Base-by-base conservation (phyloP, 495 filamentous ascomycete genomes). In the Bathelium albidoporum region DNA sequence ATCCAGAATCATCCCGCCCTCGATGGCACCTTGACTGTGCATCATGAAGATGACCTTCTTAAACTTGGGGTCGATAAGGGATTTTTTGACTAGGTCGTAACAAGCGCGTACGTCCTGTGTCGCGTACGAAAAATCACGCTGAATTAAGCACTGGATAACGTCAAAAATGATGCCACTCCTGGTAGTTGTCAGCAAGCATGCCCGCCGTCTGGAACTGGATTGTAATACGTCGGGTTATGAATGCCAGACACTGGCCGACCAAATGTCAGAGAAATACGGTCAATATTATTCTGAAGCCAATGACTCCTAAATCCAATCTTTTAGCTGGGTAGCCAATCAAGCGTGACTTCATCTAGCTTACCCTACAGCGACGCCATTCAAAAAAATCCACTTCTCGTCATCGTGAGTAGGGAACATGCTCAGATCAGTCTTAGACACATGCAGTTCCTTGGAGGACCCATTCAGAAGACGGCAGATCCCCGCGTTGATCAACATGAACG, bases 21-120 rank as follows among this genome's bases (percentile, higher is more conserved):
- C 85, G 63, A 95, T 89, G 18, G 83, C 91, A 1, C 91, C 91
- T 71, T 95, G 90, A 22, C 85, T 89, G 71, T 96, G 91, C 32
- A 89, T 77, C 53, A 95, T 82, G 26, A 95, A 79, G 61, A 95
- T 77, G 16, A 94, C 83, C 67, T 90, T 93, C 26, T 82, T 80
- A 67, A 85, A 83, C 20, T 79, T 68, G 0, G 78, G 81, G 58
- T 84, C 75, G 64, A 83, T 79, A 26, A 89, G 77, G 20, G 77
- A 76, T 20, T 78, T 73, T 68, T 88, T 88, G 68, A 90, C 79
- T 34, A 77, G 61, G 9, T 63, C 68, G 62, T 79, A 81, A 7
- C 77, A 76, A 2, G 79, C 70, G 0, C 91, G 82, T 44, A 89
- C 79, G 68, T 91, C 89, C 26, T 75, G 73, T 0, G 90, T 94